phyloP scores from a whole-genome alignment of 2,329 filamentous ascomycete genomes.

The Arthroderma sp. region DNA sequence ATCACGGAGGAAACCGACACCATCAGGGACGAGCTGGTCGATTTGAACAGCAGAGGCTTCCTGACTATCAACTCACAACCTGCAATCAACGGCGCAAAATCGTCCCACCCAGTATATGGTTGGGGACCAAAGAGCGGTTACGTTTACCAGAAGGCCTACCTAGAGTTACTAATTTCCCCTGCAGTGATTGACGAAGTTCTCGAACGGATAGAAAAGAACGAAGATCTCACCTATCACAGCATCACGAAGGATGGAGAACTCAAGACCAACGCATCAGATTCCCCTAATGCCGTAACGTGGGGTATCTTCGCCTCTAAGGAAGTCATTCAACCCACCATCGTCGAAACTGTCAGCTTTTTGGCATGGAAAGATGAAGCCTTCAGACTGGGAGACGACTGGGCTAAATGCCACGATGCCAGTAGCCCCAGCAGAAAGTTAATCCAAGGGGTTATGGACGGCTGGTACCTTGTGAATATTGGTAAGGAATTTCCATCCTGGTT shows the following conservation, averaged over 20 bases:
- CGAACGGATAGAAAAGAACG: slow-evolving; percentile 59
- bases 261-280: slow-evolving; percentile 68
- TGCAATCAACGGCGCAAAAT: slow-evolving; percentile 81
- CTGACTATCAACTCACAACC: slow-evolving; percentile 97
- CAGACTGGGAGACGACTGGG: slow-evolving; percentile 84
- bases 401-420: slow-evolving; percentile 67
- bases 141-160: slow-evolving; percentile 95
- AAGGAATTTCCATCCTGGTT: slow-evolving; percentile 24
- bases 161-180: slow-evolving; percentile 79
- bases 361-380: slow-evolving; percentile 99
- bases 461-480: slow-evolving; percentile 94
- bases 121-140: slow-evolving; percentile 95
- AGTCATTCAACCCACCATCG: slow-evolving; percentile 99
- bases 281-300: slow-evolving; percentile 98
- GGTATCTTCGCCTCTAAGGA: slow-evolving; percentile 98
- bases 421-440: slow-evolving; percentile 70
- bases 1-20: slow-evolving; percentile 70
- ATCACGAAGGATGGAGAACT: slow-evolving; percentile 73
- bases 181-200: slow-evolving; percentile 66
- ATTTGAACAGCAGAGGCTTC: slow-evolving; percentile 73
- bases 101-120: slow-evolving; percentile 71
- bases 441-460: slow-evolving; percentile 70
- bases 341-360: slow-evolving; percentile 92
- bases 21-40: slow-evolving; percentile 63
- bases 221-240: slow-evolving; percentile 85